These are phyloP conservation scores for Starmerella geochares DNA, from an alignment of 805 yeast species.

Conservation along the genomic window DNA sequence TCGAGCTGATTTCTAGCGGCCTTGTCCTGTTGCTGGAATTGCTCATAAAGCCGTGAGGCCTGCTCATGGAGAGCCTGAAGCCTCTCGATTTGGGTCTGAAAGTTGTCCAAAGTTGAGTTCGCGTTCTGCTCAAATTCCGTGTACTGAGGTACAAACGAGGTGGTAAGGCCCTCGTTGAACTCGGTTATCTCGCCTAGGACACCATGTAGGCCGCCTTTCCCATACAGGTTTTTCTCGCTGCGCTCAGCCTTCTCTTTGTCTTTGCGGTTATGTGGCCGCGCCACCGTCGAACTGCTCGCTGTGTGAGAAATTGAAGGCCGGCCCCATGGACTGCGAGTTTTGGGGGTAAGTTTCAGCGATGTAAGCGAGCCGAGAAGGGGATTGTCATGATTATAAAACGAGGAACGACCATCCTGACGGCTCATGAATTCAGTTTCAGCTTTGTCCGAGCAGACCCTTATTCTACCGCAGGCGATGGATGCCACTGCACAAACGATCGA, in stretches of 20 bases:
- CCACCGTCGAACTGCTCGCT: background rate
- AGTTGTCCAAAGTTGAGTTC: conserved; percentile 19
- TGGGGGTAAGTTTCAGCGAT: conserved; percentile 5
- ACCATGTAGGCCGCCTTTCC: background rate
- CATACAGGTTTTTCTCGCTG: background rate
- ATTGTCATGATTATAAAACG: background rate
- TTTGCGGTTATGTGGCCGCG: background rate
- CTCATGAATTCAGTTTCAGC: background rate
- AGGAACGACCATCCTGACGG: background rate
- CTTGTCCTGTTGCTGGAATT: conserved; percentile 22
- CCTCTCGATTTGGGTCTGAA: conserved; percentile 25
- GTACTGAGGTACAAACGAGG: conserved; percentile 42
- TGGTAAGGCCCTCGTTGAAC: conserved; percentile 40
- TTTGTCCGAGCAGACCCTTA: too few relatives aligned
- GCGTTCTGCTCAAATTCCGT: conserved; percentile 21
- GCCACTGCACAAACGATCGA: too few relatives aligned
- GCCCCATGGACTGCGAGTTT: conserved; percentile 3
- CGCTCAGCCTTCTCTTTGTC: conserved; percentile 1
- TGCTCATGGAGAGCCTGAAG: conserved; percentile 24
- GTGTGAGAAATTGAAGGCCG: background rate
- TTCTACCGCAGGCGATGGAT: too few relatives aligned
- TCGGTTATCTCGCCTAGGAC: conserved; percentile 52
- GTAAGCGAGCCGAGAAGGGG: conserved; percentile 1
- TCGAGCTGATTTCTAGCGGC: conserved; percentile 23
- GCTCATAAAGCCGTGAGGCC: conserved; percentile 19